Percentiles rank a stretch among this genome's conserved stretches.
Evolutionary conservation across 176 grass and related monocot genomes (phyloP).

Genomic region (Carex littledalei): DNA sequence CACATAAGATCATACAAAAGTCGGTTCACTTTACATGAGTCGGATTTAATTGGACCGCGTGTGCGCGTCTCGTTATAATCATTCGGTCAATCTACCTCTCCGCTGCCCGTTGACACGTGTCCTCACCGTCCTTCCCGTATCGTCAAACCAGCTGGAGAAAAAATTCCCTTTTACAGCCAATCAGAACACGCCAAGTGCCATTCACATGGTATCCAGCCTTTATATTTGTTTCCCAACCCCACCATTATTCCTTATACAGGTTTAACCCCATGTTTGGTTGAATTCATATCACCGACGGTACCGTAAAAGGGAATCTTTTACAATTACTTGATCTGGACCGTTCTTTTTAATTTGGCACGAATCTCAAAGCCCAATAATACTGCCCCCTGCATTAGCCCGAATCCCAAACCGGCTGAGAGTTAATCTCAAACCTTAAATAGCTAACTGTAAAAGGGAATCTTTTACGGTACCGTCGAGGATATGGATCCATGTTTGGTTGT

Average conservation of each 20-base stretch:
- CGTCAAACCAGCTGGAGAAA: constrained; percentile 11
- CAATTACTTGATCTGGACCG: too few species aligned
- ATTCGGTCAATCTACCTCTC: not conserved
- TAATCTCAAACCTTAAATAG: too few species aligned
- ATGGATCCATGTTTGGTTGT: too few species aligned
- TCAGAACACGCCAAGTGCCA: not conserved
- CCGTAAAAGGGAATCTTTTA: too few species aligned
- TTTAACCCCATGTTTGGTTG: too few species aligned
- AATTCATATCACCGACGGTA: too few species aligned
- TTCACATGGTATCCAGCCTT: constrained; percentile 17
- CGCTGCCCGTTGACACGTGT: not conserved
- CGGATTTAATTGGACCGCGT: not conserved
- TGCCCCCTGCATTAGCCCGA: too few species aligned
- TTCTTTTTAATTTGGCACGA: too few species aligned
- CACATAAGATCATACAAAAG: not conserved
- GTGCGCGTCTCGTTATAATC: not conserved
- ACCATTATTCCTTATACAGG: not conserved
- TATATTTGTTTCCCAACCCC: not conserved
- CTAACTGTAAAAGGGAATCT: too few species aligned
- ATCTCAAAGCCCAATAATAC: too few species aligned
- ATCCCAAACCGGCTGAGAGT: too few species aligned
- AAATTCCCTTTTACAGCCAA: not conserved
- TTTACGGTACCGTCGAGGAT: too few species aligned
- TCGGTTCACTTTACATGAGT: not conserved
- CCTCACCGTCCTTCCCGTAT: not conserved